These are phyloP conservation scores for Leccinum uliginosum DNA, from an alignment of 768 basidiomycete genomes.

Conservation along the genomic window DNA sequence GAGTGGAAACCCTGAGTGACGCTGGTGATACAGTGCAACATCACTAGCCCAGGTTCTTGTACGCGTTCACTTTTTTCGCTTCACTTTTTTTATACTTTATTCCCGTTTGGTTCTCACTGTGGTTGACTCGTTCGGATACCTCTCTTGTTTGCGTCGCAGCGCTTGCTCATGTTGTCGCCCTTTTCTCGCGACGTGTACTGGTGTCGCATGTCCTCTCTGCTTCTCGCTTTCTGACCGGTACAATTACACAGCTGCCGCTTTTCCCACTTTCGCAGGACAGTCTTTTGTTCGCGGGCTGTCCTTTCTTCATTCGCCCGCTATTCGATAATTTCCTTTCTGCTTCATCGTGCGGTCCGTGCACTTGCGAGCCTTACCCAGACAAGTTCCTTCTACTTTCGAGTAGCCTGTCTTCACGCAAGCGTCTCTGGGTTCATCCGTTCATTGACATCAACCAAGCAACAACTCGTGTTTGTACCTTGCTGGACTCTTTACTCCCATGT, in stretches of 20 bases:
- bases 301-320: conserved; percentile 21
- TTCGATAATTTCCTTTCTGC: conserved; percentile 29
- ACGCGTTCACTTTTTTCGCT: conserved; percentile 24
- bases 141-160: conserved; percentile 28
- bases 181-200: conserved; percentile 27
- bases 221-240: conserved; percentile 31
- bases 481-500: conserved; percentile 21
- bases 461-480: conserved; percentile 17
- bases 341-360: conserved; percentile 20
- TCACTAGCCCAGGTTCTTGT: conserved; percentile 37
- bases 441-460: conserved; percentile 24
- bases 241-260: conserved; percentile 26
- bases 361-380: conserved; percentile 15
- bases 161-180: conserved; percentile 27
- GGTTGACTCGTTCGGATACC: conserved; percentile 35
- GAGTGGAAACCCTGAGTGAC: conserved; percentile 66
- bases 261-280: conserved; percentile 21
- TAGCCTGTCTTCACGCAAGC: conserved; percentile 17
- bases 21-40: conserved; percentile 47
- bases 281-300: conserved; percentile 24
- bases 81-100: conserved; percentile 32
- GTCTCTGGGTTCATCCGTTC: conserved; percentile 20
- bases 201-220: conserved; percentile 24
- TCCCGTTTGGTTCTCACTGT: conserved; percentile 31
- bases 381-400: conserved; percentile 15